Conservation (phyloP, 306 rosid genomes). For the Dryas drummondii region DNA sequence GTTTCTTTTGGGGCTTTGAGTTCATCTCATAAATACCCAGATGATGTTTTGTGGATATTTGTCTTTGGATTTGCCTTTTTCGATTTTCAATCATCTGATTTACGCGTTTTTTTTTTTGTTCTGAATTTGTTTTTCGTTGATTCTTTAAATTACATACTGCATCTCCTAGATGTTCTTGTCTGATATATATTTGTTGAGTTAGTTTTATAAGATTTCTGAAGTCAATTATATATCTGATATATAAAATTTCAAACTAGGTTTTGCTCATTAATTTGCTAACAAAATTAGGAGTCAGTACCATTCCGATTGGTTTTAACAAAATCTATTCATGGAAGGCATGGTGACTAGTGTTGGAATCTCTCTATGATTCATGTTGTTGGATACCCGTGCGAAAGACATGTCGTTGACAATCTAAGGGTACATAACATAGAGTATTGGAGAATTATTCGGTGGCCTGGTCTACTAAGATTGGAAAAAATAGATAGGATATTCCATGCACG, state of each 20-base stretch:
- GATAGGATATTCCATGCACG: background rate
- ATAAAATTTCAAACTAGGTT: background rate
- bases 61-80: background rate
- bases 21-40: constrained; percentile 15
- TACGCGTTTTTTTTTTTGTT: background rate
- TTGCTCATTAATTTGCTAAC: background rate
- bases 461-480: background rate
- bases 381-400: background rate
- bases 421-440: background rate
- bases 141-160: background rate
- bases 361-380: background rate
- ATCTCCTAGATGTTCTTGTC: background rate
- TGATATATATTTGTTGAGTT: background rate
- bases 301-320: background rate
- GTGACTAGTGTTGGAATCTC: background rate
- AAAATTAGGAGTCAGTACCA: background rate
- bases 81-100: background rate
- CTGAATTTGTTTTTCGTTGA: background rate
- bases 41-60: background rate
- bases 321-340: background rate
- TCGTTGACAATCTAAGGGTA: background rate
- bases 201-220: background rate
- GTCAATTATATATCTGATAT: background rate
- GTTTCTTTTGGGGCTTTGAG: constrained; percentile 15
- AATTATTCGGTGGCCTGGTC: background rate